Evolutionary conservation across 768 basidiomycete species (phyloP).

Genomic region (Podaxis rugospora): DNA sequence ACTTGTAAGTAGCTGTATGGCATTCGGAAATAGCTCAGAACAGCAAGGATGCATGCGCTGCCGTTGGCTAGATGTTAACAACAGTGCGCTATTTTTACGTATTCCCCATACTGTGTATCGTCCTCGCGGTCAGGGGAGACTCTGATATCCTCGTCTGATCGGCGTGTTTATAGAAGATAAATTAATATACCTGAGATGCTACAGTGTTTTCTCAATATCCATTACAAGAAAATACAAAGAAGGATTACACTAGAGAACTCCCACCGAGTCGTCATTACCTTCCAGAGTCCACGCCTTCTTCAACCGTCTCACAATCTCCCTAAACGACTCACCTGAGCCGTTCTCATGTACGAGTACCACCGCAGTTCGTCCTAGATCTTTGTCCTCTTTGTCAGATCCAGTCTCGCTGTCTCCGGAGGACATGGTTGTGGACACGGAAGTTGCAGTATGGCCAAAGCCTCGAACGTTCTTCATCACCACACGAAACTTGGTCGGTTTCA

Average conservation of each 20-base stretch:
- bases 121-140: neutral
- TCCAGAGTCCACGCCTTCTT: conserved; percentile 70
- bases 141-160: neutral
- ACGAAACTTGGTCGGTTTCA: conserved; percentile 78
- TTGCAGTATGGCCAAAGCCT: conserved; percentile 9
- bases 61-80: conserved; percentile 3
- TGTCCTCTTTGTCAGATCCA: conserved; percentile 22
- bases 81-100: conserved; percentile 1
- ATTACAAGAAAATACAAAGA: neutral
- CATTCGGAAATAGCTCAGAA: conserved; percentile 2
- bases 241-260: conserved; percentile 1
- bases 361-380: conserved; percentile 36
- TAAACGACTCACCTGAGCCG: conserved; percentile 82
- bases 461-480: conserved; percentile 56
- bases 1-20: neutral
- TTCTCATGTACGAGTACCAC: conserved; percentile 78
- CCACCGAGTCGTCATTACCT: neutral
- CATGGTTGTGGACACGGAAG: neutral
- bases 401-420: conserved; percentile 22
- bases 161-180: neutral
- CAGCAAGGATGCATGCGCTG: conserved; percentile 4
- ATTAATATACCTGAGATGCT: neutral
- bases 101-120: neutral
- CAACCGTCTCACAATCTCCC: conserved; percentile 63
- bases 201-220: neutral